A percentile compares a stretch with the other conserved stretches of the same genome.
These are phyloP conservation scores for Tephrocybe sp. DNA, from an alignment of 768 basidiomycete species.

Conservation along the genomic window DNA sequence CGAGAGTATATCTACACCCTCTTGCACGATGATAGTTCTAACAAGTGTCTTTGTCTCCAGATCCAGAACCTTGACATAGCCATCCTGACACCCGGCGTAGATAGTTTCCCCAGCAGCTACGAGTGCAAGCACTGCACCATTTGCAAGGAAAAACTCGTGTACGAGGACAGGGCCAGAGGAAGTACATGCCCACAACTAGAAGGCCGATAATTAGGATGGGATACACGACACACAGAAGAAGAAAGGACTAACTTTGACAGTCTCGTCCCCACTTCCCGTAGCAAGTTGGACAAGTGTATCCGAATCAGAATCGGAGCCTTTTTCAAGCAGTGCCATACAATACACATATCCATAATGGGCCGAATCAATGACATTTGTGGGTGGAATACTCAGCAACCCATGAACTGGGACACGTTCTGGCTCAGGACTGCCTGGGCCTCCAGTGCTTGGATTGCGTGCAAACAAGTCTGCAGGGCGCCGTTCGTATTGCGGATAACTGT, in stretches of 20 bases:
- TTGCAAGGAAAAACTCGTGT: conserved; percentile 68
- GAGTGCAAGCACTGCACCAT: conserved; percentile 83
- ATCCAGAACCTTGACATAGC: conserved; percentile 88
- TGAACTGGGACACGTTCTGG: conserved; percentile 27
- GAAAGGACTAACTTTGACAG: conserved; percentile 61
- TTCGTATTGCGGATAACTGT: conserved; percentile 77
- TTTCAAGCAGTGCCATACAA: conserved; percentile 54
- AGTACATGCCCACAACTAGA: conserved; percentile 67
- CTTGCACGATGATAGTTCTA: conserved; percentile 82
- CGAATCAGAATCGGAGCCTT: background rate
- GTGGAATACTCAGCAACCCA: conserved; percentile 53
- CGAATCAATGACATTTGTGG: conserved; percentile 73
- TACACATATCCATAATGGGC: conserved; percentile 96
- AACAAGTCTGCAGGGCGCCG: conserved; percentile 65
- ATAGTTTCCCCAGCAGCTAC: conserved; percentile 73
- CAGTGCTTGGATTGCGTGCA: conserved; percentile 50
- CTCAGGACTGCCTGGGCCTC: conserved; percentile 28
- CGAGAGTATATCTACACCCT: conserved; percentile 82
- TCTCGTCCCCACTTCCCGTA: conserved; percentile 90
- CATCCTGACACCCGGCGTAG: conserved; percentile 93
- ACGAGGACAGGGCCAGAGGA: conserved; percentile 42
- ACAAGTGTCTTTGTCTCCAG: conserved; percentile 86
- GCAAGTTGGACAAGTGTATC: conserved; percentile 45
- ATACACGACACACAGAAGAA: background rate
- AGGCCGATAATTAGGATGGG: background rate